Percentiles rank a stretch among this genome's conserved stretches.
phyloP scores from a whole-genome alignment of 306 rosid species.

The Heteromeles arbutifolia region DNA sequence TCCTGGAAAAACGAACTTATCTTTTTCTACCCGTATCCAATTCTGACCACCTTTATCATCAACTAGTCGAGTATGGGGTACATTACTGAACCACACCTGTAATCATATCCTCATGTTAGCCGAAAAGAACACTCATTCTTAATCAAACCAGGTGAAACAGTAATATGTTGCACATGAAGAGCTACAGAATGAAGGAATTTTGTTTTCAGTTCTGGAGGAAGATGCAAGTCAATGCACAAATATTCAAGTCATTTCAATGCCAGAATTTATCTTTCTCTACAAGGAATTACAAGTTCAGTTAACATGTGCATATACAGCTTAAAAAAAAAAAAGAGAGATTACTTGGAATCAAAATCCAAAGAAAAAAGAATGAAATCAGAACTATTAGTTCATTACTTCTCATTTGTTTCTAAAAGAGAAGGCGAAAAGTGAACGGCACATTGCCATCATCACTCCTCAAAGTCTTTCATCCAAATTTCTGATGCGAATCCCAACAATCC shows the following conservation, averaged over 20 bases:
- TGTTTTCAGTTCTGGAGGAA: background rate
- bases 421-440: background rate
- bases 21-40: slow-evolving; percentile 59
- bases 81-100: slow-evolving; percentile 88
- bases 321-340: background rate
- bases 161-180: background rate
- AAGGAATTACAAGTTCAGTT: background rate
- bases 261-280: background rate
- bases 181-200: background rate
- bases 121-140: background rate
- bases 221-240: slow-evolving; percentile 5
- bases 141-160: slow-evolving; percentile 1
- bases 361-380: background rate
- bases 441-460: background rate
- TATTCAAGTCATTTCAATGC: background rate
- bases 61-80: slow-evolving; percentile 74
- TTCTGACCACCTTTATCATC: slow-evolving; percentile 85
- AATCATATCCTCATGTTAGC: slow-evolving; percentile 18
- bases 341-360: background rate
- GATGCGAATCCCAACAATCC: background rate
- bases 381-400: background rate
- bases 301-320: background rate
- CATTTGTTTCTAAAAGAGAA: too few species aligned
- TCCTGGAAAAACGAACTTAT: slow-evolving; percentile 68
- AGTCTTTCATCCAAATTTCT: background rate